Conservation (phyloP, 768 basidiomycete species). For the Hericium alpestre region DNA sequence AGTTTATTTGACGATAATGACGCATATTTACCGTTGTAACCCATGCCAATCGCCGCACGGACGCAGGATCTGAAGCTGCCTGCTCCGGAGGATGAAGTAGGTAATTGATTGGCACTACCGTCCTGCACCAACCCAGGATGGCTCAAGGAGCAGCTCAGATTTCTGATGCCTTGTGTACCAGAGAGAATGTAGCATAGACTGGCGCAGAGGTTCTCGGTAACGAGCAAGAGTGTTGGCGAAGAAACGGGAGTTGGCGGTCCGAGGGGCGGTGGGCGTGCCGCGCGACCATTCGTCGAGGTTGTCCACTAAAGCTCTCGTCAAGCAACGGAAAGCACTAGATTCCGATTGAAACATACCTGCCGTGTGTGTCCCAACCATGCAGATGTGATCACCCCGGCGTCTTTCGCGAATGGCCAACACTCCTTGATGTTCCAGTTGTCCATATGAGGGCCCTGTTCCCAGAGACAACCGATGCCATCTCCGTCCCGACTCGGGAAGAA, state of each 20-base stretch:
- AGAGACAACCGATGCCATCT: constrained; percentile 56
- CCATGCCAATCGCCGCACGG: constrained; percentile 11
- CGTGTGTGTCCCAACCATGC: constrained; percentile 52
- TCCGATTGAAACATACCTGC: constrained; percentile 33
- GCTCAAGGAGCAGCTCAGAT: constrained; percentile 9
- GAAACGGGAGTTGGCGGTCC: constrained; percentile 8
- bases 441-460: constrained; percentile 47
- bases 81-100: background rate
- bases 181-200: constrained; percentile 2
- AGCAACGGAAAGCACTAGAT: too few relatives aligned
- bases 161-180: constrained; percentile 1
- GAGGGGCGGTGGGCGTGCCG: constrained; percentile 11
- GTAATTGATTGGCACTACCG: background rate
- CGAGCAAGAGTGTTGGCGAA: constrained; percentile 6
- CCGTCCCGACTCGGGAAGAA: constrained; percentile 54
- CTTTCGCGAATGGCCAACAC: constrained; percentile 40
- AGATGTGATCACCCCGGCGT: constrained; percentile 49
- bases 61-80: constrained; percentile 6
- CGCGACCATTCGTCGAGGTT: background rate
- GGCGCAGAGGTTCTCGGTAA: constrained; percentile 10
- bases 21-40: constrained; percentile 6
- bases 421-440: constrained; percentile 55
- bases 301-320: constrained; percentile 5
- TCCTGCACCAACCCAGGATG: constrained; percentile 7
- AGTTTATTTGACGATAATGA: background rate